Percentiles rank a stretch among this genome's conserved stretches.
Conservation (phyloP, 352 stramenopile genomes). For the Globisporangium barbulae region DNA sequence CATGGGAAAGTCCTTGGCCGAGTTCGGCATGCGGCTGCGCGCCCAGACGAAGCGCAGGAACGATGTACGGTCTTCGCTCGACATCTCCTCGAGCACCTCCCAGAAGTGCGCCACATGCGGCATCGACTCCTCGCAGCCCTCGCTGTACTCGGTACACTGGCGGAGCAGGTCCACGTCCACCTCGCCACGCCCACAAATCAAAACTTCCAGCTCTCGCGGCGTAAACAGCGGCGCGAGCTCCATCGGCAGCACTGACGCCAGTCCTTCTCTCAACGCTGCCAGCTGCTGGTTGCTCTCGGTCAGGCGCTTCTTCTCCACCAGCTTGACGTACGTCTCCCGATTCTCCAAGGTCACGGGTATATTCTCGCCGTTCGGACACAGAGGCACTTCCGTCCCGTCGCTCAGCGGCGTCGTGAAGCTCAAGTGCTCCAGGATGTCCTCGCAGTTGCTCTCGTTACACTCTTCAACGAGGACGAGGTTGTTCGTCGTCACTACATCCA, state of each 20-base stretch:
- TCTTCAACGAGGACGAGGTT: slow-evolving; percentile 67
- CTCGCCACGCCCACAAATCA: slow-evolving; percentile 95
- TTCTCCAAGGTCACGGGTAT: slow-evolving; percentile 65
- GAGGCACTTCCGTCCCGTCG: slow-evolving; percentile 67
- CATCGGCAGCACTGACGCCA: slow-evolving; percentile 95
- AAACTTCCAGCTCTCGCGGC: slow-evolving; percentile 93
- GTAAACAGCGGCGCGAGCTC: slow-evolving; percentile 96
- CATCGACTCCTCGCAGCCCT: slow-evolving; percentile 90
- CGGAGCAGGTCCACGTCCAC: slow-evolving; percentile 96
- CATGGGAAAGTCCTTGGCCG: slow-evolving; percentile 96
- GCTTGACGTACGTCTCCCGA: slow-evolving; percentile 52
- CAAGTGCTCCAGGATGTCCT: slow-evolving; percentile 68
- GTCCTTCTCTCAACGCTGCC: slow-evolving; percentile 70
- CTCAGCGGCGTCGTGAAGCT: slow-evolving; percentile 77
- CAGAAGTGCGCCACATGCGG: slow-evolving; percentile 93
- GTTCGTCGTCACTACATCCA: slow-evolving; percentile 74
- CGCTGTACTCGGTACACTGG: slow-evolving; percentile 96
- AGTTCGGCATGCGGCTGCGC: slow-evolving; percentile 95
- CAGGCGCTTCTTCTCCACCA: slow-evolving; percentile 68
- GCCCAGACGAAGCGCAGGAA: slow-evolving; percentile 99
- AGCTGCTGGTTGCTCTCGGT: slow-evolving; percentile 83
- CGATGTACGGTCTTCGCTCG: slow-evolving; percentile 91
- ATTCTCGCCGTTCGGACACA: slow-evolving; percentile 69
- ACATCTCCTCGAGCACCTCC: slow-evolving; percentile 96
- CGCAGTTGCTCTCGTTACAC: slow-evolving; percentile 27